Percentiles rank a stretch among this genome's conserved stretches.
Conservation (phyloP, 495 filamentous ascomycete genomes). For the Neurospora pannonica region DNA sequence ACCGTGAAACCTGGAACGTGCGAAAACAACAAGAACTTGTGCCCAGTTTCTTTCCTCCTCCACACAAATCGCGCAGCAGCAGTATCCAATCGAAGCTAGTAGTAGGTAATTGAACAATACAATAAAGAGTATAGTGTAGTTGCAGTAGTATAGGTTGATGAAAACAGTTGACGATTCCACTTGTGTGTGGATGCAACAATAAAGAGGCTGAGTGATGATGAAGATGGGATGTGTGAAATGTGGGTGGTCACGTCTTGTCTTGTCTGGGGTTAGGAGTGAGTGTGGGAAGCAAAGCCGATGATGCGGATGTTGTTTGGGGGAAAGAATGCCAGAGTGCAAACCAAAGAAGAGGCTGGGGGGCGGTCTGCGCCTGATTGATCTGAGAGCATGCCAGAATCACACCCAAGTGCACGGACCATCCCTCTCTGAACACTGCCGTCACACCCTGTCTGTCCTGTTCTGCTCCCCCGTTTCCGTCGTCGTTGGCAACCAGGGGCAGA, state of each 20-base stretch:
- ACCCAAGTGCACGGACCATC: neutral
- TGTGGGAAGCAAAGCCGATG: neutral
- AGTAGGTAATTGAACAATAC: neutral
- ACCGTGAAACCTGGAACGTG: neutral
- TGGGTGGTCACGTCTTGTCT: neutral
- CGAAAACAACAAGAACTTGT: neutral
- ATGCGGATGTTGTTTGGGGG: slow-evolving; percentile 1
- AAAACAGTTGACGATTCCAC: neutral
- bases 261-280: neutral
- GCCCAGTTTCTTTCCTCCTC: neutral
- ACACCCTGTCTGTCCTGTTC: neutral
- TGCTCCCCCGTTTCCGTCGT: neutral
- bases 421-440: neutral
- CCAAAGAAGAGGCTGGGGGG: slow-evolving; percentile 10
- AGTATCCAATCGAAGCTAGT: neutral
- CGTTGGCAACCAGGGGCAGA: neutral
- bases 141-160: neutral
- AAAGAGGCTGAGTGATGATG: neutral
- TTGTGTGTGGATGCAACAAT: neutral
- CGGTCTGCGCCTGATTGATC: neutral
- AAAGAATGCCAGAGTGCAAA: slow-evolving; percentile 1
- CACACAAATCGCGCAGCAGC: neutral
- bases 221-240: slow-evolving; percentile 2
- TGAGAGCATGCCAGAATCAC: neutral
- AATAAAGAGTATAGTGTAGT: neutral